These are phyloP conservation scores for Gonium pectorale DNA, from an alignment of 139 green algal species.

Conservation along the genomic window DNA sequence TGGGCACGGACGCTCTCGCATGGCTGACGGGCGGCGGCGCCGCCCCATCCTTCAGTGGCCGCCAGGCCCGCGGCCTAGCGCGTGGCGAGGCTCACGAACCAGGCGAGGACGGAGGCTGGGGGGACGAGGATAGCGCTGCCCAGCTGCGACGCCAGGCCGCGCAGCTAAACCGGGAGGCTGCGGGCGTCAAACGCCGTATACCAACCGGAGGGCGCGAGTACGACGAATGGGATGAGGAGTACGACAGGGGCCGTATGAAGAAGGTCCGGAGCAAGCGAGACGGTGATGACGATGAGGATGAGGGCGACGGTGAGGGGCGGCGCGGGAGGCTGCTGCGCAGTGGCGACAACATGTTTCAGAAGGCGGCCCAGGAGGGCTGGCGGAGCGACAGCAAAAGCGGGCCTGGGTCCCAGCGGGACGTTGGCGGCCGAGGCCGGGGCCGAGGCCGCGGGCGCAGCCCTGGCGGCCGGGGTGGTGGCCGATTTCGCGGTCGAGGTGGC, in stretches of 20 bases:
- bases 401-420: not conserved
- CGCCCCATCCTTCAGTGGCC: no score
- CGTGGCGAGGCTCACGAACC: no score
- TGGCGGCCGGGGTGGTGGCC: not conserved
- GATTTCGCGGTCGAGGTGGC: not conserved
- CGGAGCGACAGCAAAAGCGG: conserved; percentile 34
- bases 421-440: not conserved
- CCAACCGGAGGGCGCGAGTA: conserved; percentile 28
- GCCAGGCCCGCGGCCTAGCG: no score
- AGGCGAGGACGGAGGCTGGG: not conserved
- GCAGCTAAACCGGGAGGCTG: not conserved
- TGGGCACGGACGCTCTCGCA: not conserved
- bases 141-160: conserved; percentile 9
- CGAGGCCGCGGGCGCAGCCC: not conserved
- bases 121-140: conserved; percentile 6
- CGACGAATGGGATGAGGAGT: conserved; percentile 76
- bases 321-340: not conserved
- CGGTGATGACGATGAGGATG: conserved; percentile 32
- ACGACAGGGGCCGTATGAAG: conserved; percentile 70
- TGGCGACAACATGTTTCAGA: conserved; percentile 31
- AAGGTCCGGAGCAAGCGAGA: conserved; percentile 62
- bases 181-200: not conserved
- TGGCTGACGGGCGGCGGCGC: not conserved
- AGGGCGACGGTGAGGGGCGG: conserved; percentile 29
- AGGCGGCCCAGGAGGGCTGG: conserved; percentile 19